Base-by-base conservation (phyloP, 139 green algal genomes). In the Trebouxia sp. region DNA sequence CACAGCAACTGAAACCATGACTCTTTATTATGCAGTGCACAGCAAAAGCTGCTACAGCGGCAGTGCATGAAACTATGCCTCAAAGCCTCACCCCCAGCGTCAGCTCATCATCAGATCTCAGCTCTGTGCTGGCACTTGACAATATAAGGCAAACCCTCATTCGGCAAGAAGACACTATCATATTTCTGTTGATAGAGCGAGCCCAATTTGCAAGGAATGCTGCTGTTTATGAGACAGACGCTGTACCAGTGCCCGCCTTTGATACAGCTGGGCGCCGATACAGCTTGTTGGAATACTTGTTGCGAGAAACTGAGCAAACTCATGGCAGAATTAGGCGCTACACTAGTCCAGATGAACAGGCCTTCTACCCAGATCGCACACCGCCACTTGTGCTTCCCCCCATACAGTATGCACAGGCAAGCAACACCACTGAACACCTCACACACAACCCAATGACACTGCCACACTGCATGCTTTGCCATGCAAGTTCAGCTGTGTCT, bases 141-240 rank as follows among this genome's bases (percentile, higher is more conserved):
- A 96, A 96, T 86, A 94, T 99, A 55, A 89, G 95, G 15, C 82
- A 90, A 77, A 83, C 85, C 1, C 89, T 98, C 6, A 97, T 98
- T 48, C 84, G 93, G 10, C 93, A 97, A 86, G 96, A 99, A 81
- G 97, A 99, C 89, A 98, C 91, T 41, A 99, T 99, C 70, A 98
- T 99, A 80, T 99, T 98, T 85, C 85, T 80, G 32, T 83, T 99
- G 38, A 97, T 99, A n/a, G 95, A 98, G 85, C 84, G 97, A 0
- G 89, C 94, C 9, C 97, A 85, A 30, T 99, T 96, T 79, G 89
- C 89, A 14, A 75, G 81, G 38, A 99, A 99, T 82, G 56, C 79
- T 0, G 42, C 89, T 0, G 89, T 98, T 4, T 99, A 99, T 81
- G 43, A 88, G 22, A 35, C 89, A 26, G 89, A 86, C 9, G 90